Base-by-base conservation (phyloP, 2,329 filamentous ascomycete species). In the Huntiella omanensis region DNA sequence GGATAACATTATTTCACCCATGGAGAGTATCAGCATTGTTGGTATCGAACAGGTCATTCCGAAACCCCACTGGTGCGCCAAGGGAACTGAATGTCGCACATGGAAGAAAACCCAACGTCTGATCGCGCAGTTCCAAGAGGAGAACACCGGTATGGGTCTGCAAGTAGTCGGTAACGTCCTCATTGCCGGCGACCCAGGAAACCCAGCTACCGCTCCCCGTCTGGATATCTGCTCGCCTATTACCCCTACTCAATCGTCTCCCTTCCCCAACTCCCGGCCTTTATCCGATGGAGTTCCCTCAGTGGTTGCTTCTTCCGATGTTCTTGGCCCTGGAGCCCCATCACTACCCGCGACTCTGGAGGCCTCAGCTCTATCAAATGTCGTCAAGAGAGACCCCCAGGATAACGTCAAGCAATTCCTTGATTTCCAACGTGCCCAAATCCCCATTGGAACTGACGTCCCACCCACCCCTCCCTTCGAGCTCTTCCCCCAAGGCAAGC, bases 361-460 rank as follows among this genome's bases (percentile, higher is more conserved):
- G 55, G 79, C 86, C 59, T 75, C 80, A 42, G 71, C 70, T 37
- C 75, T 94, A 12, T 75, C 77, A 49, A 75, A 70, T 51, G 59
- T 94, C 32, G 71, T 81, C 56, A 67, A 69, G 13, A 73, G 81
- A 45, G 86, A 95, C 57, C 83, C 87, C 4, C 87, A 92, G 60
- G 87, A 95, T 62, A 93, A 88, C 54, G 85, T 96, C 33, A 79
- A 83, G 56, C 84, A 93, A 53, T 96, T 94, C 62, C 71, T 96
- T 45, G 75, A 75, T 57, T 87, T 94, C 59, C 88, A 96, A 59
- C 79, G 82, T 34, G 52, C 59, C 58, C 69, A 73, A 47, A 54
- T 54, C 33, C 54, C 53, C 38, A 54, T 60, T 59, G 56, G 61
- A 17, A 65, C 65, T 51, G 72, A 79, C 45, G 71, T 81, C n/a